Base-by-base conservation (phyloP, 805 yeast genomes). In the Schwanniomyces vanrijiae region DNA sequence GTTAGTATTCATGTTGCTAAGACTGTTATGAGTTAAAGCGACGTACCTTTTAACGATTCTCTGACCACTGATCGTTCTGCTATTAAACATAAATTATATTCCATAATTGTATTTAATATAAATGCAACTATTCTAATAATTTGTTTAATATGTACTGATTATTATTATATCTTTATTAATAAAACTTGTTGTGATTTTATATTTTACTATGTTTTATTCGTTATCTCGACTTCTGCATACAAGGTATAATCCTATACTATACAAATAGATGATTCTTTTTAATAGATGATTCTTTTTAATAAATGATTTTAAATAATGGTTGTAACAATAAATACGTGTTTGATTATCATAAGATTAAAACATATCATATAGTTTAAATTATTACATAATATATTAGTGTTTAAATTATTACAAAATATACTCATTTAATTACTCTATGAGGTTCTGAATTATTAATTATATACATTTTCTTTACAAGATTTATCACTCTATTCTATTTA, bases 31-130 rank as follows among this genome's bases (percentile, higher is more conserved):
- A 5, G 14, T 5, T 16, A 10, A 19, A 26, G 37, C 10, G 8
- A 65, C 80, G 34, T 62, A 68, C 84, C 83, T 56, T 72, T 76
- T 13, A 81, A 62, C 7, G 81, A 78, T 47, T 83, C 88, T 43
- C 78, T 68, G 6, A 77, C 73, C 40, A 78, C 77, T 40, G 80
- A 75, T 44, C 81, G 60, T 50, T 82, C 87, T 0, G 81, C 77
- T 9, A 72, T 68, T 40, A 81, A 52, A 47, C 71, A 73, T 46
- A 81, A 62, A 4, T 68, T 64, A 65, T 69, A 76, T 57, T 79
- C 81, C 82, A 75, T 48, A 21, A 18, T 28, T 28, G 13, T 20
- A 3, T 13, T 14, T 16, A 16, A 31, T 31, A 14, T 16, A 4
- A 31, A 31, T 16, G 25, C 38, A 14, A 40, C 16, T 40, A 26